These are phyloP conservation scores for Marasmius fiardii DNA, from an alignment of 1,284 basidiomycete genomes.

Conservation along the genomic window DNA sequence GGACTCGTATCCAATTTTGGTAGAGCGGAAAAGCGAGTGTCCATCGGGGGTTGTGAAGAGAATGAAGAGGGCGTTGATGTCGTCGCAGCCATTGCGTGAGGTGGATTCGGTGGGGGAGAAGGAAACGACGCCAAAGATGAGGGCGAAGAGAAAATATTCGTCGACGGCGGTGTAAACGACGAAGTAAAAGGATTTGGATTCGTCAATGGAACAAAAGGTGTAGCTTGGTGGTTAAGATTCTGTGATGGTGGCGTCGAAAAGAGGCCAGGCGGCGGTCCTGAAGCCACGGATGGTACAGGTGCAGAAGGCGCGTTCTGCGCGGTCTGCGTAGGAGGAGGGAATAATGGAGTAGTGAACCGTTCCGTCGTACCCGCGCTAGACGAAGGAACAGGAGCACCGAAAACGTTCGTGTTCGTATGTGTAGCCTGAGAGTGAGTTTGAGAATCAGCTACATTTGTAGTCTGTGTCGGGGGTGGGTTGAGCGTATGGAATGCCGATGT, in stretches of 20 bases:
- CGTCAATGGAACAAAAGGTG: slow-evolving; percentile 5
- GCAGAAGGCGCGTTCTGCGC: slow-evolving; percentile 6
- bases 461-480: no score
- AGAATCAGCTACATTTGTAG: no score
- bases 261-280: no score
- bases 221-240: slow-evolving; percentile 5
- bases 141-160: slow-evolving; percentile 7
- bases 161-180: slow-evolving; percentile 22
- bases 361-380: no score
- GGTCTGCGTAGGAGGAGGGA: slow-evolving; percentile 3
- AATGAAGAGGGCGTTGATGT: background rate
- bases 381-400: no score
- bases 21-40: background rate
- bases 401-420: no score
- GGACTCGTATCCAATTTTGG: background rate
- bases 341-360: slow-evolving; percentile 20
- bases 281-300: no score
- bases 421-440: no score
- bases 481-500: no score
- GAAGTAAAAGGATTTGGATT: slow-evolving; percentile 25
- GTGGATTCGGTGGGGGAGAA: no score
- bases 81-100: background rate
- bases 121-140: no score
- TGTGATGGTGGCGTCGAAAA: background rate
- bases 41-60: background rate